A percentile compares a stretch with the other conserved stretches of the same genome.
Evolutionary conservation across 345 rosid species (phyloP).

Genomic region (Raphanus raphanistrum): DNA sequence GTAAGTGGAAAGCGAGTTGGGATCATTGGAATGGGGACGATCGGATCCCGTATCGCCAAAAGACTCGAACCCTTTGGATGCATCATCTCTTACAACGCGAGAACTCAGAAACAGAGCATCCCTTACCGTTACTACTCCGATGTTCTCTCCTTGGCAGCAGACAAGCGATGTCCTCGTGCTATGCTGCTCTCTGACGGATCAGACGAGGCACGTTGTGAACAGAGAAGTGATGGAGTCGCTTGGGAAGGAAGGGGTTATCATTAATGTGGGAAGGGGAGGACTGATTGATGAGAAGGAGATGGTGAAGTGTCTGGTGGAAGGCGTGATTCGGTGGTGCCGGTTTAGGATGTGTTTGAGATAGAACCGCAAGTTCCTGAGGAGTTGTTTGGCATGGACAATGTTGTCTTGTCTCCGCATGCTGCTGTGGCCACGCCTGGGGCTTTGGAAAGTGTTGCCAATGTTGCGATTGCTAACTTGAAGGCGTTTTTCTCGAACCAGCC

Average conservation of each 20-base stretch:
- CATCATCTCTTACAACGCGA: constrained; percentile 32
- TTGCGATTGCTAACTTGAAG: constrained; percentile 53
- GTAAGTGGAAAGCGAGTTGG: constrained; percentile 39
- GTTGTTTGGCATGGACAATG: constrained; percentile 57
- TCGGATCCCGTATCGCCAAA: constrained; percentile 27
- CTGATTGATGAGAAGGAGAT: constrained; percentile 51
- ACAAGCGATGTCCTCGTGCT: constrained; percentile 32
- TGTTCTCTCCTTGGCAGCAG: constrained; percentile 31
- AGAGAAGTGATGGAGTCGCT: constrained; percentile 38
- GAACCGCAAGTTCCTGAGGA: constrained; percentile 64
- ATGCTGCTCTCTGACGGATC: constrained; percentile 27
- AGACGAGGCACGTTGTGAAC: constrained; percentile 34
- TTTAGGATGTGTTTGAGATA: constrained; percentile 79
- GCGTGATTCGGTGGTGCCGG: constrained; percentile 78
- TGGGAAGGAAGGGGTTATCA: constrained; percentile 33
- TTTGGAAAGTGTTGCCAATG: constrained; percentile 38
- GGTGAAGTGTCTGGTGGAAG: constrained; percentile 52
- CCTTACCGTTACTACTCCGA: constrained; percentile 21
- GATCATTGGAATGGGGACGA: constrained; percentile 34
- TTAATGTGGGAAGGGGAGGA: constrained; percentile 36
- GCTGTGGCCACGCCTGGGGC: constrained; percentile 59
- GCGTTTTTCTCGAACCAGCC: constrained; percentile 68
- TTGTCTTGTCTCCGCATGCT: constrained; percentile 69
- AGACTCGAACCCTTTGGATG: constrained; percentile 34
- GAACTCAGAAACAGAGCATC: constrained; percentile 17